Conservation (phyloP, 2,329 filamentous ascomycete genomes). For the Aspergillus ibericus region DNA sequence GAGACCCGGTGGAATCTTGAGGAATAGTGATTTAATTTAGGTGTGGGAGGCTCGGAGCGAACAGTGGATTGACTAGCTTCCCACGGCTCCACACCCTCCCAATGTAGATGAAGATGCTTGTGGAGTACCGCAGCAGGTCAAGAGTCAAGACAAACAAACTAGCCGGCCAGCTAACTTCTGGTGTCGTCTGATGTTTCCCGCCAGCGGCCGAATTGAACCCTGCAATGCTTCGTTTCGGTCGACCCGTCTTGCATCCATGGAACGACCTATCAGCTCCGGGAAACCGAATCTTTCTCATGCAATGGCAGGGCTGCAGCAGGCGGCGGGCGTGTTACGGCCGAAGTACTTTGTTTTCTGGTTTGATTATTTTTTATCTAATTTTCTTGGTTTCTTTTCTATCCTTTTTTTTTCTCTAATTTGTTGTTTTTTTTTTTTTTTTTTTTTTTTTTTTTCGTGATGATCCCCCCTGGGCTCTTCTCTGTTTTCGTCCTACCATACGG, state of each 20-base stretch:
- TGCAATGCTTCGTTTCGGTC: constrained; percentile 21
- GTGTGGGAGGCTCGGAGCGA: constrained; percentile 9
- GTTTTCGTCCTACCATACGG: no score
- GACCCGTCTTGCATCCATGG: constrained; percentile 13
- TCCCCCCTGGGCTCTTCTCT: no score
- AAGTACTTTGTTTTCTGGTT: not conserved
- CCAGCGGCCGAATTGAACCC: constrained; percentile 11
- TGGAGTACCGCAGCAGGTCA: not conserved
- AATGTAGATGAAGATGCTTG: constrained; percentile 11
- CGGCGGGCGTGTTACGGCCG: not conserved
- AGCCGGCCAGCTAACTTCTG: not conserved
- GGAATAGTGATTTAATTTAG: constrained; percentile 18
- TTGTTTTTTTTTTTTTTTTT: not conserved
- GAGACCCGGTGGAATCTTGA: constrained; percentile 10
- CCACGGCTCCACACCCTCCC: constrained; percentile 15
- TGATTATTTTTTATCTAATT: not conserved
- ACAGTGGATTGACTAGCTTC: constrained; percentile 7
- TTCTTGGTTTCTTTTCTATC: no score
- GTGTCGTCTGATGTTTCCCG: constrained; percentile 20
- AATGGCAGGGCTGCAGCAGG: constrained; percentile 21
- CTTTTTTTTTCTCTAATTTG: not conserved
- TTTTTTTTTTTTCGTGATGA: no score
- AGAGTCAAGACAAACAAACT: not conserved
- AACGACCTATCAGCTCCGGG: constrained; percentile 17
- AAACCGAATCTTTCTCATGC: constrained; percentile 15